Evolutionary conservation across 106 monocot species (phyloP).

Genomic region (Xerophyta viscosa): DNA sequence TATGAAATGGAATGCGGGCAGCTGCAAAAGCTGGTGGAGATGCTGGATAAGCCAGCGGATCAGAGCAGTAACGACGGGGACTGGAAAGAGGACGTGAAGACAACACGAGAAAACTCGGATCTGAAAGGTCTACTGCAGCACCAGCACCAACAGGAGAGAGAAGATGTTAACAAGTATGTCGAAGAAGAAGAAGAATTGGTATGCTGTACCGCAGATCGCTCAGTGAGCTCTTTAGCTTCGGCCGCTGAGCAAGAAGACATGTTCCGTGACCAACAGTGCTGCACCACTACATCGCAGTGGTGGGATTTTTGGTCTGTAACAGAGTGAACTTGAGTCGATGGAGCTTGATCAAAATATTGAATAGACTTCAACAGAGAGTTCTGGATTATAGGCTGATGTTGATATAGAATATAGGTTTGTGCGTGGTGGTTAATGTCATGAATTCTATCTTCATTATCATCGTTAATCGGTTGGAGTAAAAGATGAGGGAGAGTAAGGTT

Average conservation of each 20-base stretch:
- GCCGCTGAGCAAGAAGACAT: slow-evolving; percentile 18
- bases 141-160: too few species aligned
- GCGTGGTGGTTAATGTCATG: too few species aligned
- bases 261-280: slow-evolving; percentile 24
- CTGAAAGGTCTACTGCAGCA: neutral
- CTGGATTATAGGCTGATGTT: too few species aligned
- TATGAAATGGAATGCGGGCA: neutral
- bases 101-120: neutral
- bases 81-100: neutral
- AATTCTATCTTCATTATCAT: too few species aligned
- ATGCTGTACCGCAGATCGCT: too few species aligned
- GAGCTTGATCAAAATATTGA: too few species aligned
- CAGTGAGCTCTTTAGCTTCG: slow-evolving; percentile 3
- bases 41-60: slow-evolving; percentile 22
- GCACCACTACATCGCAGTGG: slow-evolving; percentile 20
- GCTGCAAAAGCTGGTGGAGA: slow-evolving; percentile 34
- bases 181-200: too few species aligned
- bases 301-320: slow-evolving; percentile 59
- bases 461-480: too few species aligned
- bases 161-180: too few species aligned
- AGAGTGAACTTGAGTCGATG: slow-evolving; percentile 12
- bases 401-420: too few species aligned
- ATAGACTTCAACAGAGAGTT: too few species aligned
- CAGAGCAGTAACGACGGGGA: slow-evolving; percentile 18
- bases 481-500: too few species aligned